These are phyloP conservation scores for Backusella circina DNA, from an alignment of 192 early-diverging fungal genomes.

Conservation along the genomic window DNA sequence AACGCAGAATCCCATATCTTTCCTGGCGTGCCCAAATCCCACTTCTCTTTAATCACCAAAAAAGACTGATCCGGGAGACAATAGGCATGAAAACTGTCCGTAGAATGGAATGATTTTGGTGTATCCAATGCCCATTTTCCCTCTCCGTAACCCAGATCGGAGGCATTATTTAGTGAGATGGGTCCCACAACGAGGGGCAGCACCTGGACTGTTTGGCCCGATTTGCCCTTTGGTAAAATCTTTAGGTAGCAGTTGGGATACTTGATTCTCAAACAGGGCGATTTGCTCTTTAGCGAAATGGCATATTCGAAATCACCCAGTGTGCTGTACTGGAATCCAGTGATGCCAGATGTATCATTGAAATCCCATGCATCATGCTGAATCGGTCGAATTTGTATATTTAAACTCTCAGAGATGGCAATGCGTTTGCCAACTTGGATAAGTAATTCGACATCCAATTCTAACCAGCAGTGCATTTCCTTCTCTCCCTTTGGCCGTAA, in stretches of 20 bases:
- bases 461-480: background rate
- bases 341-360: background rate
- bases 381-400: background rate
- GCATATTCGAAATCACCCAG: conserved; percentile 9
- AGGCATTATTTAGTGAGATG: background rate
- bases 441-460: background rate
- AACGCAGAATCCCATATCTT: conserved; percentile 50
- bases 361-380: conserved; percentile 9
- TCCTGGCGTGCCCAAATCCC: conserved; percentile 38
- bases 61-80: background rate
- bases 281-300: background rate
- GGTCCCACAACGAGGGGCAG: conserved; percentile 9
- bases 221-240: background rate
- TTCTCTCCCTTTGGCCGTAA: background rate
- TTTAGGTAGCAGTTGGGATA: background rate
- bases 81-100: conserved; percentile 9
- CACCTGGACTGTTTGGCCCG: background rate
- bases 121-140: background rate
- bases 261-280: background rate
- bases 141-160: background rate
- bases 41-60: conserved; percentile 27
- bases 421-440: background rate
- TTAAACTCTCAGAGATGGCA: background rate
- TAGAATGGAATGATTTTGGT: background rate
- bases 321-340: background rate